Base-by-base conservation (phyloP, 192 early-diverging fungal species). In the Geranomyces variabilis region DNA sequence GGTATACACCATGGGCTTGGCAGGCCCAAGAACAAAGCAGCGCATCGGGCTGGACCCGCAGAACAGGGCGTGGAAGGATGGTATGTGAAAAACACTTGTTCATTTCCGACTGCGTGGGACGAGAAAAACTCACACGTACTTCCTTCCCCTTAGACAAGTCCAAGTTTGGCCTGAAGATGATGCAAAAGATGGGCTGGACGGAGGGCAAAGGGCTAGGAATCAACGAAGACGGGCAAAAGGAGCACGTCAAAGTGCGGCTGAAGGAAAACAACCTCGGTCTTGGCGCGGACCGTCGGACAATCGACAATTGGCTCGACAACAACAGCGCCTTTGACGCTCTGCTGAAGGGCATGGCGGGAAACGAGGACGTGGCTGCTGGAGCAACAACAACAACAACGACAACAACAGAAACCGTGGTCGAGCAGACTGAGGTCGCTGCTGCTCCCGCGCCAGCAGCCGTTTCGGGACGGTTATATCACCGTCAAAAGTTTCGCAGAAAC, bases 221-320 rank as follows among this genome's bases (percentile, higher is more conserved):
- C 24, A 91, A 96, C 59, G 91, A 93, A 73, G 88, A 94, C 71
- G 97, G 97, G 66, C 74, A 77, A 45, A 83, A 84, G 48, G 89
- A 93, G 46, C 91, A 99, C 72, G 86, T 99, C 63, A 94, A 94
- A 77, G 90, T 96, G 58, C 80, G 82, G 47, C 76, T 93, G 31
- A 99, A 97, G 83, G 83, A 88, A 56, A 89, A 97, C 78, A 91
- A 87, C 67, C 79, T 91, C n/a, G 96, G 96, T 29, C 51, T 99
- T 15, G 96, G 96, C 22, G 94, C 95, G 0, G 91, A 90, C 49
- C 89, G 88, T 66, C 93, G 93, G 34, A 90, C 88, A 9, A 86
- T 83, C 33, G 92, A 96, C 71, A 97, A 97, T 77, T 99, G 96
- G 96, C 85, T 99, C 19, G 95, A 91, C 61, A 94, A 96, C 77